Conservation (phyloP, 2,329 filamentous ascomycete genomes). For the Aspergillus quadricinctus region DNA sequence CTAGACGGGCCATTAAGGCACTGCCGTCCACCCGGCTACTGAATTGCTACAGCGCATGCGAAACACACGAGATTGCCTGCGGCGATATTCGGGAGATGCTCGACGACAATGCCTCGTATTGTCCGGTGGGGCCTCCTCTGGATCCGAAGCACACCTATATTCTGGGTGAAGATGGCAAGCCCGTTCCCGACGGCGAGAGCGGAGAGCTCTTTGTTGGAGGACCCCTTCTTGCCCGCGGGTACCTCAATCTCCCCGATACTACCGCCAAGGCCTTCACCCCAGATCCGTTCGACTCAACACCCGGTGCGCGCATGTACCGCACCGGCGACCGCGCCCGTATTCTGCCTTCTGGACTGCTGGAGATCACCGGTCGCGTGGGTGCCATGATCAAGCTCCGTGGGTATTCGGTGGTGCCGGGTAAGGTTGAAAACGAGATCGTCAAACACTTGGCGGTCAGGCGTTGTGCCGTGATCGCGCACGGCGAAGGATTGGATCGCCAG, state of each 20-base stretch:
- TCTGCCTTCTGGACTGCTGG: conserved; percentile 63
- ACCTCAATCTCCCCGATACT: conserved; percentile 73
- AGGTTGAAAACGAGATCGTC: conserved; percentile 69
- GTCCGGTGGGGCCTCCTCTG: conserved; percentile 68
- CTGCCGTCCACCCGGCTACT: conserved; percentile 66
- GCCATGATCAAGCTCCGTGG: conserved; percentile 78
- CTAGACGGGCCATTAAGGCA: conserved; percentile 61
- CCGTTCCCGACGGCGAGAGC: conserved; percentile 57
- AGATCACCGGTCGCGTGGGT: conserved; percentile 72
- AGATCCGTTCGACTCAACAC: conserved; percentile 58
- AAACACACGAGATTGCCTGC: conserved; percentile 75
- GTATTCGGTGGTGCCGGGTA: conserved; percentile 72
- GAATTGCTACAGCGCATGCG: conserved; percentile 78
- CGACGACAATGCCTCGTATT: conserved; percentile 61
- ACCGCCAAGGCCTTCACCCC: conserved; percentile 68
- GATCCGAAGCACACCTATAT: conserved; percentile 68
- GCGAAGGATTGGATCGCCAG: conserved; percentile 70
- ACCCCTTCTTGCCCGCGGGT: conserved; percentile 67
- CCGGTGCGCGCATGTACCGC: conserved; percentile 66
- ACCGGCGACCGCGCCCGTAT: conserved; percentile 68
- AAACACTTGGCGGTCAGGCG: conserved; percentile 65
- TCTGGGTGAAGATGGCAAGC: conserved; percentile 63
- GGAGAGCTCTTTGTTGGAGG: conserved; percentile 76
- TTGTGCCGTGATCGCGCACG: conserved; percentile 68
- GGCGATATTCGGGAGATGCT: conserved; percentile 69